Percentiles rank a stretch among this genome's conserved stretches.
Conservation (phyloP, 129 eudicot species). For the carrot (Daucus carota) region DNA sequence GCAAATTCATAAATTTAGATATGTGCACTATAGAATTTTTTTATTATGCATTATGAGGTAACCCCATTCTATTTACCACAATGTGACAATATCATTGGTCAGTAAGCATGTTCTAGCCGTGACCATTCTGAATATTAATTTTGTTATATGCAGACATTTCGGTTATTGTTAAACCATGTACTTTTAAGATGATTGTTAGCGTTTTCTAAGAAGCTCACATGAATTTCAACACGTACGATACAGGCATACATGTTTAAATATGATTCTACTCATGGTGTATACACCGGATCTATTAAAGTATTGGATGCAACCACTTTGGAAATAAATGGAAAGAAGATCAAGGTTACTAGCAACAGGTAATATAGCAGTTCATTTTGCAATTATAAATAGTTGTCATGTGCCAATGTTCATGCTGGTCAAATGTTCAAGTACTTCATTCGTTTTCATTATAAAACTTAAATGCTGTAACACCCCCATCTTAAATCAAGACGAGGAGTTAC, state of each 20-base stretch:
- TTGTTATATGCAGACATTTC: not conserved
- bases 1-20: not conserved
- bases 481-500: no score
- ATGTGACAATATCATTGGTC: not conserved
- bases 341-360: slow-evolving; percentile 82
- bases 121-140: not conserved
- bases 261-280: slow-evolving; percentile 96
- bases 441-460: slow-evolving; percentile 1
- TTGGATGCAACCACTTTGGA: slow-evolving; percentile 83
- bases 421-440: no score
- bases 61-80: not conserved
- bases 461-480: no score
- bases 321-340: slow-evolving; percentile 82
- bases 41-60: not conserved
- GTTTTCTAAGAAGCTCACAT: not conserved
- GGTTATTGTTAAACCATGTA: not conserved
- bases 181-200: not conserved
- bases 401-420: slow-evolving; percentile 6
- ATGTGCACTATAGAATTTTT: no score
- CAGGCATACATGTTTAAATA: slow-evolving; percentile 99
- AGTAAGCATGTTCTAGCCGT: not conserved
- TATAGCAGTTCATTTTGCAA: not conserved
- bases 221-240: not conserved
- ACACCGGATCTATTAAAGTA: slow-evolving; percentile 63
- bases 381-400: slow-evolving; percentile 1